phyloP scores from a whole-genome alignment of 331 rosid species.

The Malus hybrid region DNA sequence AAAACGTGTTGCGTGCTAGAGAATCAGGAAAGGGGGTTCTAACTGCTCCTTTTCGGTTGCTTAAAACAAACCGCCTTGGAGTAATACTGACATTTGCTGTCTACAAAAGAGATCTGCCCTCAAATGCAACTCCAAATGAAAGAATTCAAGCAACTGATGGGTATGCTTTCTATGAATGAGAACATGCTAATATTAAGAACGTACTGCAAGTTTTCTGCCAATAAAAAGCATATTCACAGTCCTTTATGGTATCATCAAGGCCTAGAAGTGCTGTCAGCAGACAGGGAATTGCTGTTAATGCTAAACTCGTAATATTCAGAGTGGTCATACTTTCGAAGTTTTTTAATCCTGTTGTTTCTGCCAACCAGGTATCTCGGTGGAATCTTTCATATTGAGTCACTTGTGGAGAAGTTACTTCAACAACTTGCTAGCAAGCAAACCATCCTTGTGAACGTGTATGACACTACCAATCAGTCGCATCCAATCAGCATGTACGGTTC shows the following conservation, averaged over 20 bases:
- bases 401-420: slow-evolving; percentile 88
- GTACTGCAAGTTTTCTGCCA: not conserved
- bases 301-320: not conserved
- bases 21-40: slow-evolving; percentile 90
- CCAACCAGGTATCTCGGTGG: slow-evolving; percentile 90
- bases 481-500: slow-evolving; percentile 91
- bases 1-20: slow-evolving; percentile 82
- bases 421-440: slow-evolving; percentile 97
- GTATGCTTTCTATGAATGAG: slow-evolving; percentile 33
- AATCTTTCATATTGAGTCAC: slow-evolving; percentile 81
- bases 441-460: slow-evolving; percentile 83
- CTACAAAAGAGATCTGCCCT: slow-evolving; percentile 73
- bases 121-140: slow-evolving; percentile 85
- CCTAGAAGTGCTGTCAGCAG: not conserved
- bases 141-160: slow-evolving; percentile 89
- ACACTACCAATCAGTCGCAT: slow-evolving; percentile 61
- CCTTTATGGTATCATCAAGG: not conserved
- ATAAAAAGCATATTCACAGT: not conserved
- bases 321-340: not conserved
- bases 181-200: not conserved
- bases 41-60: slow-evolving; percentile 81
- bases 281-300: not conserved
- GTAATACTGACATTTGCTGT: slow-evolving; percentile 89
- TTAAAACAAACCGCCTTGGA: slow-evolving; percentile 79
- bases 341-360: not conserved